Percentiles rank a stretch among this genome's conserved stretches.
phyloP scores from a whole-genome alignment of 2,329 filamentous ascomycete species.

The Didymella keratinophila region DNA sequence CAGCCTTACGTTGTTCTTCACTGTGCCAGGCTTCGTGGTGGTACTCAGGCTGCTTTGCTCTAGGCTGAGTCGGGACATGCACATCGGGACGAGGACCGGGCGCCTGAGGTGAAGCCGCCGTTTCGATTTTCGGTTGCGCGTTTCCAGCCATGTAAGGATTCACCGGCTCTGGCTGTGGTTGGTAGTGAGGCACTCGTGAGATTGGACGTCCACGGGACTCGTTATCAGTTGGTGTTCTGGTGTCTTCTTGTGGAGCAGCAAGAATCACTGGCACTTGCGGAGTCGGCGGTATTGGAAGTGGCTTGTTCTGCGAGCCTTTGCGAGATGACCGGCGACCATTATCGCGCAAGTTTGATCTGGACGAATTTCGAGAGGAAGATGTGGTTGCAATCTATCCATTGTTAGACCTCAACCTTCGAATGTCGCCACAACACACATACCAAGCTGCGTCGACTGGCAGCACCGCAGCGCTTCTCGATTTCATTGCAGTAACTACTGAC shows the following conservation, averaged over 20 bases:
- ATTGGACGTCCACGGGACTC: constrained; percentile 28
- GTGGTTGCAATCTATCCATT: constrained; percentile 45
- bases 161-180: constrained; percentile 27
- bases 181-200: constrained; percentile 24
- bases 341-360: constrained; percentile 46
- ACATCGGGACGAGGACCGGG: constrained; percentile 22
- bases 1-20: constrained; percentile 29
- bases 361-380: constrained; percentile 49
- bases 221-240: constrained; percentile 23
- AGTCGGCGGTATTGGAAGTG: constrained; percentile 38
- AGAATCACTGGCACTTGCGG: constrained; percentile 19
- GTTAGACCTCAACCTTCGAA: constrained; percentile 21
- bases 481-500: constrained; percentile 81
- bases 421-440: constrained; percentile 57
- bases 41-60: constrained; percentile 29
- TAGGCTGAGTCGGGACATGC: constrained; percentile 25
- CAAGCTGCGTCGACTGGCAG: constrained; percentile 79
- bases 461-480: constrained; percentile 84
- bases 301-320: constrained; percentile 48
- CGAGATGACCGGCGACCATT: constrained; percentile 42
- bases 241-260: constrained; percentile 7
- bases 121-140: constrained; percentile 1
- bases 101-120: constrained; percentile 3
- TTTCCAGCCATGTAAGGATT: constrained; percentile 29
- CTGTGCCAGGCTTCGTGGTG: constrained; percentile 34